Percentiles rank a stretch among this genome's conserved stretches.
These are phyloP conservation scores for Sideroxylon spinosum DNA, from an alignment of 179 eudicot genomes.

Conservation along the genomic window DNA sequence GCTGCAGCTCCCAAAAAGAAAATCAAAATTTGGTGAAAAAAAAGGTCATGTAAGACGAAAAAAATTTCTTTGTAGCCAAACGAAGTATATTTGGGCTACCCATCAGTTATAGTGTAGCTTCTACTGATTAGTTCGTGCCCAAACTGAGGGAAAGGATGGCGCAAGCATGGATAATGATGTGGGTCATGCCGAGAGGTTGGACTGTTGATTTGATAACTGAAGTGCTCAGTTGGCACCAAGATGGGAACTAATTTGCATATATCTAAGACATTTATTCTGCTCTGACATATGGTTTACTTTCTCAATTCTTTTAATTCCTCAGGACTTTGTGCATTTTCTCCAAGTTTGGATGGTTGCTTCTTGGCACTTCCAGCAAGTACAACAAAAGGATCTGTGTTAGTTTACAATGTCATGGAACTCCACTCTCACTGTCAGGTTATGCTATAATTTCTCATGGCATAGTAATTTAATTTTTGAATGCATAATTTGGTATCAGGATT, in stretches of 20 bases:
- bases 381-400: slow-evolving; percentile 64
- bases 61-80: no score
- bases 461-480: neutral
- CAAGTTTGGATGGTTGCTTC: slow-evolving; percentile 67
- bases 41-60: no score
- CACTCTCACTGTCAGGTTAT: slow-evolving; percentile 83
- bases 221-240: neutral
- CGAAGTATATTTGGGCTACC: neutral
- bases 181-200: neutral
- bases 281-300: neutral
- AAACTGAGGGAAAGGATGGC: neutral
- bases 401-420: slow-evolving; percentile 82
- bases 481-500: neutral
- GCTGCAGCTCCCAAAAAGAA: no score
- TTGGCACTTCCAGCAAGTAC: slow-evolving; percentile 92
- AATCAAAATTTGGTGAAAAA: no score
- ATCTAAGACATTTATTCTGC: neutral
- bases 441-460: neutral
- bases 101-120: neutral
- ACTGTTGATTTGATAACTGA: neutral
- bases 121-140: neutral
- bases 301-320: slow-evolving; percentile 10
- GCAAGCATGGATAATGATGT: neutral
- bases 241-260: neutral
- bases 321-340: slow-evolving; percentile 95